phyloP scores from a whole-genome alignment of 1,284 basidiomycete species.

The Amylostereum areolatum region DNA sequence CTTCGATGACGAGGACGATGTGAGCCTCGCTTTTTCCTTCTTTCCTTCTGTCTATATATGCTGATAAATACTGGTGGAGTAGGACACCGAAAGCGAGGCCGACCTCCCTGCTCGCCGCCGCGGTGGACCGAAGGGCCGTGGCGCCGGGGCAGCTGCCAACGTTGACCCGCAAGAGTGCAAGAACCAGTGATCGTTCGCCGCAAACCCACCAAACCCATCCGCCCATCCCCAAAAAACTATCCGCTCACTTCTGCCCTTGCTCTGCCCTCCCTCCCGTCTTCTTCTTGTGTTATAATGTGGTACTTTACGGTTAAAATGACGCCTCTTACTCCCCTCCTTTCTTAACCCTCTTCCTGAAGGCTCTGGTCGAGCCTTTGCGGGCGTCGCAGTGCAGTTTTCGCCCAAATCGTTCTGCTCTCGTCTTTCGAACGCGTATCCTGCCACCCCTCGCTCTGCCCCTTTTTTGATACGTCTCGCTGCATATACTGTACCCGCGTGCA shows the following conservation, averaged over 20 bases:
- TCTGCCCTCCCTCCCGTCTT: constrained; percentile 1
- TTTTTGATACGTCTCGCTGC: too few relatives aligned
- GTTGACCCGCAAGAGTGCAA: constrained; percentile 81
- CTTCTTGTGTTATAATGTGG: background rate
- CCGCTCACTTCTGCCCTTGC: background rate
- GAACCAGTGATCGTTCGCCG: constrained; percentile 54
- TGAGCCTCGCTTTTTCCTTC: constrained; percentile 13
- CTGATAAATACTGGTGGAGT: constrained; percentile 13
- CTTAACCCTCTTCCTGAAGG: background rate
- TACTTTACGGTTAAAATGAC: too few relatives aligned
- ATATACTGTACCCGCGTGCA: too few relatives aligned
- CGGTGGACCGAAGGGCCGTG: constrained; percentile 50
- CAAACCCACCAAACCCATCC: background rate
- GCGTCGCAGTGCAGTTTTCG: background rate
- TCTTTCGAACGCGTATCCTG: too few relatives aligned
- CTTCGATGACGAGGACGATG: constrained; percentile 45
- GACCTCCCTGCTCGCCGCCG: constrained; percentile 54
- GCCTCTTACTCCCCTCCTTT: background rate
- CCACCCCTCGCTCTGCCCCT: too few relatives aligned
- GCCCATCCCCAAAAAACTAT: constrained; percentile 4
- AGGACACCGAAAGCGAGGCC: constrained; percentile 60
- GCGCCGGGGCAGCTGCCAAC: constrained; percentile 29
- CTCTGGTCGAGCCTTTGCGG: background rate
- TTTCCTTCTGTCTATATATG: constrained; percentile 5
- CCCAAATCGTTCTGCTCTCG: too few relatives aligned